Base-by-base conservation (phyloP, 352 stramenopile genomes). In the Phytophthora ramorum region DNA sequence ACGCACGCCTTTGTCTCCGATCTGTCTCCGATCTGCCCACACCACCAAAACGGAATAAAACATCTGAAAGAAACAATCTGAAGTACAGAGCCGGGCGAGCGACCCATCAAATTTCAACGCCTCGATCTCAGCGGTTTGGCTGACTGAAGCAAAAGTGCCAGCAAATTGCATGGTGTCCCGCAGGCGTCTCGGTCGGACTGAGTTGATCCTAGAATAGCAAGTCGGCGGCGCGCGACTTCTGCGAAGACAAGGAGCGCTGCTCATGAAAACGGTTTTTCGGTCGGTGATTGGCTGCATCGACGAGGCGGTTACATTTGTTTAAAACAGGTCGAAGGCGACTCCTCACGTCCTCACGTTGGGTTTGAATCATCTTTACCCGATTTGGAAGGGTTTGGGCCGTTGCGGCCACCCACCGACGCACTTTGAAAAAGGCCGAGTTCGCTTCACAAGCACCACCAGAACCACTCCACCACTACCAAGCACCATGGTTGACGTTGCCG, bases 401-500 rank as follows among this genome's bases (percentile, higher is more conserved):
- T 37, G 19, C 16, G 7, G 8, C 14, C 12, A 47, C 56, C 40
- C 47, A 34, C 44, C 30, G 22, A 46, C 49, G 71, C 75, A 86
- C 69, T 86, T 83, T 77, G 59, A 69, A 86, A 85, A 71, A 75
- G 55, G 43, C 74, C 64, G 60, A 41, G 52, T 34, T 28, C 48
- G 46, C 49, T 45, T 68, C 44, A 66, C 40, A 73, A 67, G 70
- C 53, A 68, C 73, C 66, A 72, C 63, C 54, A 75, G 62, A 74
- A 68, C 62, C 52, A 45, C 28, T 30, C 35, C 47, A 24, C n/a
- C n/a, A 61, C 41, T 53, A 24, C 41, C 40, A 61, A 62, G 35
- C 41, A 68, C 13, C 54, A 87, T 69, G 61, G 76, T 83, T 61
- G 69, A 75, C 47, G 78, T 84, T 66, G 75, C 74, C 34, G 71